Evolutionary conservation across 2,329 filamentous ascomycete species (phyloP), one percentile per base, ranked within the genome.

Genomic region (Sclerotinia spermophila): DNA sequence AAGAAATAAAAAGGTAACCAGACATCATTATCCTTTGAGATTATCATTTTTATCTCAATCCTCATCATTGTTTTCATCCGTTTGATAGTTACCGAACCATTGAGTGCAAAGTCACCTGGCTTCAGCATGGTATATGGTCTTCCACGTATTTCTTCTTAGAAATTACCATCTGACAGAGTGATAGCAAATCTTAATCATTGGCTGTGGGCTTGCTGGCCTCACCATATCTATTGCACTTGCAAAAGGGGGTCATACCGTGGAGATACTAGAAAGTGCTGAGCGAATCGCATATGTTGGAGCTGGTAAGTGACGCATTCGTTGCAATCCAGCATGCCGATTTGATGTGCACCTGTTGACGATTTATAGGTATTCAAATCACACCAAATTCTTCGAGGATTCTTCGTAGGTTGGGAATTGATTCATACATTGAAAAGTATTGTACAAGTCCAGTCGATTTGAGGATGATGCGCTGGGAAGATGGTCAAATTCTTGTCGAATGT

Each of bases 391-490:
- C 61, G 1, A 51, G 21, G 17, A 7, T 65, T n/a, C 61, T 65
- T 51, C 44, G 33, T 27, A 48, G 15, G 30, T 65, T 65, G 33
- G 61, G 33, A 5, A 44, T 64, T 10, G 30, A 38, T 64, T 38
- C 67, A 48, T 72, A 75, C 27, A 75, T 74, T 53, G 69, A 72
- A 27, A 68, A 67, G 53, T 73, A 72, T 67, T 74, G 72, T 48
- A 68, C 67, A 38, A 67, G 72, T 21, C 71, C 71, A 19, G 69
- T 74, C 4, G 74, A 74, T 62, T 51, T 74, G 21, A 62, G 69
- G 24, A 75, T 75, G 73, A 73, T 72, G 74, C 45, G 73, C 27
- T 75, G 72, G 72, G n/a, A 60, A 27, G 68, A 71, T 69, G 73
- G 74, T 17, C 42, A 71, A 21, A 55, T 73, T 15, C 67, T 75